These are phyloP conservation scores for Talaromyces sp. DNA, from an alignment of 2,329 filamentous ascomycete species.

Conservation along the genomic window DNA sequence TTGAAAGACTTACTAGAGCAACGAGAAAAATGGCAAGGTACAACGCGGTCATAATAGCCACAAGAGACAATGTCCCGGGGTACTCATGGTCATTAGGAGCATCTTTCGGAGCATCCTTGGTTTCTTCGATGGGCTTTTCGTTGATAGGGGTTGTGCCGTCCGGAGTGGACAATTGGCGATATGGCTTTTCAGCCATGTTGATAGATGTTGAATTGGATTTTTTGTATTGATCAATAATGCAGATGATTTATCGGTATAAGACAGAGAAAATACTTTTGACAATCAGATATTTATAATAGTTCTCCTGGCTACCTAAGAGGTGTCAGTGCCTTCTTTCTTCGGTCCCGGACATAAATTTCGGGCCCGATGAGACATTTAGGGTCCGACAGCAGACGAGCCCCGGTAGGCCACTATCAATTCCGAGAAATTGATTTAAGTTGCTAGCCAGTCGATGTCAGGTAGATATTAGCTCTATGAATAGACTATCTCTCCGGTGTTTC, in stretches of 20 bases:
- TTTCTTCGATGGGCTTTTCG: slow-evolving; percentile 4
- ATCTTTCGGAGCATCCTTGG: neutral
- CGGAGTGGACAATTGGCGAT: neutral
- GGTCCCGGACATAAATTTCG: neutral
- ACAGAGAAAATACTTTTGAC: neutral
- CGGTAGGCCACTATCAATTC: neutral
- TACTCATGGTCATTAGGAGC: slow-evolving; percentile 11
- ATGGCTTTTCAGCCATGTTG: neutral
- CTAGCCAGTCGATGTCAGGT: no score
- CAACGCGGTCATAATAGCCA: slow-evolving; percentile 18
- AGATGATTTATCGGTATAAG: neutral
- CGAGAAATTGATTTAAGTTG: neutral
- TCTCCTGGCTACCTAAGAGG: neutral
- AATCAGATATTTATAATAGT: neutral
- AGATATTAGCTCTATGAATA: neutral
- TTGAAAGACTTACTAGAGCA: slow-evolving; percentile 23
- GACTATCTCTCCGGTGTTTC: neutral
- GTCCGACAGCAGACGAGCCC: neutral
- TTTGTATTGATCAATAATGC: neutral
- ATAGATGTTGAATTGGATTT: neutral
- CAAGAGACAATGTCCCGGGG: slow-evolving; percentile 8
- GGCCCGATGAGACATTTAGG: slow-evolving; percentile 4
- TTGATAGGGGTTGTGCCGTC: neutral
- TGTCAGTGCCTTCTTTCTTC: neutral
- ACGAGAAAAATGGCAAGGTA: slow-evolving; percentile 28